Base-by-base conservation (phyloP, 2,329 filamentous ascomycete genomes). In the Didymella exigua region DNA sequence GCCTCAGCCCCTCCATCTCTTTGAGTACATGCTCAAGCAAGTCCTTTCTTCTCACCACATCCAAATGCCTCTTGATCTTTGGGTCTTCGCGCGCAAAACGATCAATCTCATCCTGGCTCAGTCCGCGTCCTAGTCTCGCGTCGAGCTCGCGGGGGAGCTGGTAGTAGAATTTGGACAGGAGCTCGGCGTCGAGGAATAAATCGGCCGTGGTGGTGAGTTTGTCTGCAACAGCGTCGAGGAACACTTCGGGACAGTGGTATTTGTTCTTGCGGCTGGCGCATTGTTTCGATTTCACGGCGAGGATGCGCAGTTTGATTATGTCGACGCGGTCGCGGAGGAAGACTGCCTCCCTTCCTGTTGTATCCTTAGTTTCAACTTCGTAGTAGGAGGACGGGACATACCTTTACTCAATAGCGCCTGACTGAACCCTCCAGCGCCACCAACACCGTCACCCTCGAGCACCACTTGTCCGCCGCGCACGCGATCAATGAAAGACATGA, bases 151-250 rank as follows among this genome's bases (percentile, higher is more conserved):
- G 86, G 0, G 95, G 95, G 76, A 99, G 99, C 71, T 82, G 49
- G 78, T 97, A 96, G 79, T 96, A 97, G 74, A 98, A 99, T 71
- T 99, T 96, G 2, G 90, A 93, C 16, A 99, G 84, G 18, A 99
- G 84, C 78, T 99, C 96, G 10, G 98, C 95, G 69, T 99, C 97
- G 26, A 99, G 84, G 81, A 99, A 99, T 0, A 99, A 85, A 8
- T 99, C 95, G 2, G 95, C 93, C 0, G 95, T 99, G 1, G 91
- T 89, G 3, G 93, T 96, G 43, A 99, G 84, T 77, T 98, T 98
- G 64, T 93, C 91, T 1, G 95, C 93, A 2, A 96, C 95, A 3
- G 96, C 92, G 69, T 99, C 93, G n/a, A 99, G 86, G 80, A 99
- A 99, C 14, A 99, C 86, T 73, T 99, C 95, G 0, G 95, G 95